Evolutionary conservation across 1,284 basidiomycete genomes (phyloP), one percentile per base, ranked within the genome.

Genomic region (Amylostereum areolatum): DNA sequence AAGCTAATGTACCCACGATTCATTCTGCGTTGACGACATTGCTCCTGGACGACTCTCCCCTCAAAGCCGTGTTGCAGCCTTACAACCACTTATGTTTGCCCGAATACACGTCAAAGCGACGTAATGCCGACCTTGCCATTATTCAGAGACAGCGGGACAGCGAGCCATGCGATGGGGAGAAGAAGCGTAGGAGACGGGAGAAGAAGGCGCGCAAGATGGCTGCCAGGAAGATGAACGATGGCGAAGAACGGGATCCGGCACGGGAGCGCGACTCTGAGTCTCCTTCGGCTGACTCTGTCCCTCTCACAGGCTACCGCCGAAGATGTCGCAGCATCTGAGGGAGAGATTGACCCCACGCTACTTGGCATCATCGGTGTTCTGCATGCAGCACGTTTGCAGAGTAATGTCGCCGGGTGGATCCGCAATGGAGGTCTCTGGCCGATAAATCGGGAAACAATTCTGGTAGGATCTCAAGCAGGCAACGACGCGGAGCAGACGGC

Each of bases 31-130:
- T 68, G 12, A 85, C 86, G 2, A 92, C 91, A 0, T 65, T 94
- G 18, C 75, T 94, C 12, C 72, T 94, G 11, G 91, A 94, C 60
- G 91, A 94, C 62, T 90, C 89, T 2, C 77, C 79, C 5, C 71
- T 73, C 40, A 94, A 94, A 62, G 90, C 89, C 0, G 73, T 70
- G 18, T 67, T 89, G 30, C 92, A 94, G 59, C 91, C 90, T 0
- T 86, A 77, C 68, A 92, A 88, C 60, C 89, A 92, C 58, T 66
- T 91, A 12, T 86, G 82, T 57, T 74, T 92, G 51, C 71, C 69
- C 2, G 89, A 91, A 60, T 92, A 90, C 59, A 69, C 73, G 7
- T 64, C 65, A 1, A 61, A 63, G 4, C 65, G 66, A 57, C 73
- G 83, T 10, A 64, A 63, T 25, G 57, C 55, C 11, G 83, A 85